Evolutionary conservation across 2,329 filamentous ascomycete genomes (phyloP).

Genomic region (Alternaria sp.): DNA sequence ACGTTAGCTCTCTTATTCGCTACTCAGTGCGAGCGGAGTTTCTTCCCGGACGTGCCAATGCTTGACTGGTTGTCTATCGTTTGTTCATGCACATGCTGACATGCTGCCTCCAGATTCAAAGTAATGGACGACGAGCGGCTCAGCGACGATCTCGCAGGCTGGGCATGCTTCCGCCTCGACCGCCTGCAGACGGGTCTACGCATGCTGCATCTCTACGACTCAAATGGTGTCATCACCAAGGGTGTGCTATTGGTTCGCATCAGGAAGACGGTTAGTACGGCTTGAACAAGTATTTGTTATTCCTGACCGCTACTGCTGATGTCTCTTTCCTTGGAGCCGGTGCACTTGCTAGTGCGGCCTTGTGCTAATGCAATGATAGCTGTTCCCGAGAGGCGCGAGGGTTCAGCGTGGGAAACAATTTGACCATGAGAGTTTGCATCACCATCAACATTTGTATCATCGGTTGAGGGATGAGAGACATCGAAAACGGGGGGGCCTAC

Average conservation of each 20-base stretch:
- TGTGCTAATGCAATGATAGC: constrained; percentile 6
- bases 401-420: constrained; percentile 2
- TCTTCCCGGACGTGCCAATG: not conserved
- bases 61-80: not conserved
- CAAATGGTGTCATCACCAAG: constrained; percentile 69
- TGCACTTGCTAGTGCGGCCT: not conserved
- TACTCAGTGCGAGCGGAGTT: not conserved
- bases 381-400: constrained; percentile 6
- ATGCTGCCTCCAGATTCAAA: constrained; percentile 68
- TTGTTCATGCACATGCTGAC: constrained; percentile 11
- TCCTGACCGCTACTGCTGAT: constrained; percentile 6
- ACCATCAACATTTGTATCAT: not conserved
- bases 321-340: not conserved
- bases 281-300: constrained; percentile 22
- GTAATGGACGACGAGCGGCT: constrained; percentile 86
- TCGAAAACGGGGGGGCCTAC: not conserved
- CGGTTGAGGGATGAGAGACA: not conserved
- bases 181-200: constrained; percentile 77
- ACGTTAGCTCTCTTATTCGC: not conserved
- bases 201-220: constrained; percentile 78
- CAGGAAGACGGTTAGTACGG: constrained; percentile 61
- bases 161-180: constrained; percentile 89
- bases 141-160: constrained; percentile 78
- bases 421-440: not conserved
- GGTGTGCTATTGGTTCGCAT: constrained; percentile 79